Evolutionary conservation across 2,329 filamentous ascomycete genomes (phyloP).

Genomic region (Aspergillus ochraceoroseus): DNA sequence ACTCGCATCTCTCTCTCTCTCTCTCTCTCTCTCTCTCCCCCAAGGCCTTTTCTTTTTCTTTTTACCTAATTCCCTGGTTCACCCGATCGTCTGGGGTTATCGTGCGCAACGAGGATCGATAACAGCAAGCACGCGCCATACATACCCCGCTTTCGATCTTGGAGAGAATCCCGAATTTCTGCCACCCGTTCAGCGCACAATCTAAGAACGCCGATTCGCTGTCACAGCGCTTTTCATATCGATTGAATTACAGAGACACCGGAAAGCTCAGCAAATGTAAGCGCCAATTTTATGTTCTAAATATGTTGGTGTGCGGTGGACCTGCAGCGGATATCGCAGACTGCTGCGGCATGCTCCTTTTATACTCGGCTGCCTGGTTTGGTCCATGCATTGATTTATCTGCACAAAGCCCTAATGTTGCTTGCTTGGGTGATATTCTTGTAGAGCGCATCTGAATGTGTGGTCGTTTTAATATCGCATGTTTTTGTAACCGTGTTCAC

Average conservation of each 20-base stretch:
- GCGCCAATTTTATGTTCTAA: slow-evolving; percentile 7
- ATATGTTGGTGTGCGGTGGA: slow-evolving; percentile 4
- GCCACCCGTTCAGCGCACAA: slow-evolving; percentile 4
- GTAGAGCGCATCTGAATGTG: neutral
- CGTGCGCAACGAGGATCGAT: slow-evolving; percentile 11
- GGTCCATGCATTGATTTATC: neutral
- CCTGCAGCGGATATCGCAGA: neutral
- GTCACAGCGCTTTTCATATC: neutral
- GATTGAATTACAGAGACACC: neutral
- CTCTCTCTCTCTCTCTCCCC: too few species aligned
- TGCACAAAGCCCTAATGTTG: too few species aligned
- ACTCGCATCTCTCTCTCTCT: too few species aligned
- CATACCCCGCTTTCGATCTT: slow-evolving; percentile 19
- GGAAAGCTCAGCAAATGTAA: slow-evolving; percentile 11
- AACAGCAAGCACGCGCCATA: slow-evolving; percentile 16
- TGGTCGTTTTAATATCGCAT: neutral
- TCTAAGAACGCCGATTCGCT: slow-evolving; percentile 9
- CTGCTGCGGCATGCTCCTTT: too few species aligned
- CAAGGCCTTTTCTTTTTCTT: too few species aligned
- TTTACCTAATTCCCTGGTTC: too few species aligned
- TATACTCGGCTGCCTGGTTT: neutral
- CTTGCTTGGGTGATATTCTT: too few species aligned
- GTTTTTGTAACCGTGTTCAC: neutral
- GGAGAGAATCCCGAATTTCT: slow-evolving; percentile 8
- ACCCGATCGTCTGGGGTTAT: slow-evolving; percentile 3